These are phyloP conservation scores for Venturia aucupariae DNA, from an alignment of 2,329 filamentous ascomycete species.

Conservation along the genomic window DNA sequence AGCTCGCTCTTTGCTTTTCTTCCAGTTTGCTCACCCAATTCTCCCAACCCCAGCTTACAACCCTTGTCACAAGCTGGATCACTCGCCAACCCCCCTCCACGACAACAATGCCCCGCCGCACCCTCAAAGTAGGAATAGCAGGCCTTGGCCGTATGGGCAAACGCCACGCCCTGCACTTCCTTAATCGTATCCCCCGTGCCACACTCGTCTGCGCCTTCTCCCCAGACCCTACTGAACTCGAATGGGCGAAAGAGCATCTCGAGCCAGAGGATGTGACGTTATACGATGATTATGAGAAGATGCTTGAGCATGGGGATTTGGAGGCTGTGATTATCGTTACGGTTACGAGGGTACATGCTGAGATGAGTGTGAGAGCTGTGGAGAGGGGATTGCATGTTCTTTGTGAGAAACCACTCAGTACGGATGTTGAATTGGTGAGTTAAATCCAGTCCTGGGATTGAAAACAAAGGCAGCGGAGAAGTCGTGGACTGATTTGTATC, in stretches of 20 bases:
- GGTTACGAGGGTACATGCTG: slow-evolving; percentile 47
- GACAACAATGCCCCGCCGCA: slow-evolving; percentile 24
- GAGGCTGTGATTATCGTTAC: slow-evolving; percentile 48
- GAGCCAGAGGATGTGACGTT: slow-evolving; percentile 41
- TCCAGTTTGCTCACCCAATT: neutral
- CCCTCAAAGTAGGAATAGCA: slow-evolving; percentile 36
- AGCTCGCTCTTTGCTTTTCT: neutral
- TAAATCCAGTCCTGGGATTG: too few relatives aligned
- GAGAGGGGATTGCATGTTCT: slow-evolving; percentile 46
- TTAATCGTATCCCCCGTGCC: slow-evolving; percentile 34
- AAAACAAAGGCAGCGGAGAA: too few relatives aligned
- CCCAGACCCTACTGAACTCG: slow-evolving; percentile 32
- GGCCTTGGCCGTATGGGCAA: slow-evolving; percentile 43
- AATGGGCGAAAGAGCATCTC: slow-evolving; percentile 43
- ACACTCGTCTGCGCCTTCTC: slow-evolving; percentile 41
- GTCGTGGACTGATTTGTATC: slow-evolving; percentile 29
- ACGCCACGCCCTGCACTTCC: slow-evolving; percentile 39
- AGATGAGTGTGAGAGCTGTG: slow-evolving; percentile 49
- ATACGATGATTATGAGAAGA: slow-evolving; percentile 47
- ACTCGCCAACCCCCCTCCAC: too few relatives aligned
- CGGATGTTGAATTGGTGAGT: slow-evolving; percentile 42
- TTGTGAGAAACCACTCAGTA: slow-evolving; percentile 52
- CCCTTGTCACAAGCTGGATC: too few relatives aligned
- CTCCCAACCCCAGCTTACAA: too few relatives aligned
- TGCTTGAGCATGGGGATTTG: slow-evolving; percentile 46